A percentile compares a stretch with the other conserved stretches of the same genome.
Evolutionary conservation across 78 protist genomes (phyloP).

Genomic region (Dictyostelium purpureum): DNA sequence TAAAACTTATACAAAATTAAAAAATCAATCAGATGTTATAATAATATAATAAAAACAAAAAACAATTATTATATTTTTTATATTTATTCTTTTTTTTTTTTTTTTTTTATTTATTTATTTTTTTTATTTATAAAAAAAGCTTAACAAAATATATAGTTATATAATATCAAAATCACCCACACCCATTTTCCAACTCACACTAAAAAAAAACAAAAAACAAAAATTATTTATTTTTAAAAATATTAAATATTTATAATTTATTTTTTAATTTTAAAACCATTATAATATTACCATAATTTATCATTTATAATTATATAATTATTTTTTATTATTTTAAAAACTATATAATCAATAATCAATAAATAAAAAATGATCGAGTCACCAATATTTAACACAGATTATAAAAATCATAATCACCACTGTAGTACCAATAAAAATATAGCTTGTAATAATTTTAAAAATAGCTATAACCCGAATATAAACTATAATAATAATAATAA

Average conservation of each 20-base stretch:
- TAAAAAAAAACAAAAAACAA: not conserved
- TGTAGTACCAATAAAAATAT: conserved; percentile 21
- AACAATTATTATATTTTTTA: not conserved
- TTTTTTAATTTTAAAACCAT: too few species aligned
- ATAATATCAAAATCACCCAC: not conserved
- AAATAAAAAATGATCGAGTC: not conserved
- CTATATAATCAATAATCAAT: not conserved
- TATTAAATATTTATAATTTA: too few species aligned
- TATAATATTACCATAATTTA: not conserved
- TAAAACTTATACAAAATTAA: too few species aligned
- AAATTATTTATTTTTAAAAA: too few species aligned
- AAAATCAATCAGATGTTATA: too few species aligned
- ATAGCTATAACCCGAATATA: not conserved
- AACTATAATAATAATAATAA: conserved; percentile 13
- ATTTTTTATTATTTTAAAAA: not conserved
- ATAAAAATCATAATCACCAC: conserved; percentile 9
- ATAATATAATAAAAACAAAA: too few species aligned
- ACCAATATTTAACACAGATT: not conserved
- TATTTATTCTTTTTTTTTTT: not conserved
- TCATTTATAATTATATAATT: not conserved
- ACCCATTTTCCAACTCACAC: not conserved
- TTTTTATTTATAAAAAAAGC: not conserved
- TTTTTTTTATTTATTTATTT: not conserved
- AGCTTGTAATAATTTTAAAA: not conserved
- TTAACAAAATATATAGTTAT: not conserved